These are phyloP conservation scores for Linnemannia zychae DNA, from an alignment of 192 early-diverging fungal genomes.

Conservation along the genomic window DNA sequence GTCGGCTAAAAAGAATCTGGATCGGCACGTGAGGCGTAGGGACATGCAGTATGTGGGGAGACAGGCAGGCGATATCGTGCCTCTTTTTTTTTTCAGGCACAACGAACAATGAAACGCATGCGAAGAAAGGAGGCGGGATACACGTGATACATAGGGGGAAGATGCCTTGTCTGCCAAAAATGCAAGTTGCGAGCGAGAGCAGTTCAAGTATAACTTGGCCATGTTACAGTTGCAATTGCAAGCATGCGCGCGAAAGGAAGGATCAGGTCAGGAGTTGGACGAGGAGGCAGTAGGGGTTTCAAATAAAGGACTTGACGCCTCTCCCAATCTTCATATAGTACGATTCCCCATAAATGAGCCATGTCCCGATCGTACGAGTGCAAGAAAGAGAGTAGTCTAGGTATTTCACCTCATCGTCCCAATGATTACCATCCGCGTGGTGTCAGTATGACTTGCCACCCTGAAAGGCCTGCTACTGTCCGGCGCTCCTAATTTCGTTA, in stretches of 20 bases:
- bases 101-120: no score
- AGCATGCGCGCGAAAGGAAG: no score
- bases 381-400: background rate
- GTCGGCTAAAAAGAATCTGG: background rate
- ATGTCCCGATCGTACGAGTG: background rate
- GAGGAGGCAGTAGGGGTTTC: background rate
- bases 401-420: constrained; percentile 30
- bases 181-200: background rate
- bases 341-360: background rate
- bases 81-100: no score
- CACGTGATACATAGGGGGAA: no score
- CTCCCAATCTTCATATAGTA: no score
- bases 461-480: constrained; percentile 23
- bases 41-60: no score
- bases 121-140: no score
- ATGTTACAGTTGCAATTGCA: no score
- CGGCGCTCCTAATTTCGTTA: background rate
- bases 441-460: constrained; percentile 9
- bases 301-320: background rate
- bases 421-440: constrained; percentile 12
- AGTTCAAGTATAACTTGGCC: no score
- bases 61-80: no score
- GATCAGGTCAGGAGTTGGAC: background rate
- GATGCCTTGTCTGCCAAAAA: no score
- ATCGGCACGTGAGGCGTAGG: background rate